Conservation (phyloP, 2,329 filamentous ascomycete genomes). For the Ramularia endophylla region DNA sequence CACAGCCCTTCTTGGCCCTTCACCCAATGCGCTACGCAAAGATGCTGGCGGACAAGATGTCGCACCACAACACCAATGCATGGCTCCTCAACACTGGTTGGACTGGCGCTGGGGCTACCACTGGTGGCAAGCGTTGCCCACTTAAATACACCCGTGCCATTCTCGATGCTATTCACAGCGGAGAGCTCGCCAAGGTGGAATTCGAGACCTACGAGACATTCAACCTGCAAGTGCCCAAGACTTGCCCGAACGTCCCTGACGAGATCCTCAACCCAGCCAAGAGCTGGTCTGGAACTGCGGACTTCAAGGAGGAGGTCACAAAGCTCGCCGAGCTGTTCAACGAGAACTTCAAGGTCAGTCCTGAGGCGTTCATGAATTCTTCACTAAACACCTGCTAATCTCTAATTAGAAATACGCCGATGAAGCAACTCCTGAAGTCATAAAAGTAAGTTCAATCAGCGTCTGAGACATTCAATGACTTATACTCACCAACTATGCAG, state of each 20-base stretch:
- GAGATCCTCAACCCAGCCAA: slow-evolving; percentile 94
- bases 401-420: no score
- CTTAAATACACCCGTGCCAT: slow-evolving; percentile 99
- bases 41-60: slow-evolving; percentile 98
- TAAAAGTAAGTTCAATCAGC: no score
- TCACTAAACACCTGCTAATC: no score
- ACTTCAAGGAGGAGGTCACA: slow-evolving; percentile 79
- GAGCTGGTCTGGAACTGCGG: slow-evolving; percentile 78
- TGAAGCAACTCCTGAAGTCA: no score
- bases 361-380: no score
- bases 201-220: slow-evolving; percentile 96
- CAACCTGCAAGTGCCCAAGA: slow-evolving; percentile 93
- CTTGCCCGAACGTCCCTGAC: slow-evolving; percentile 78
- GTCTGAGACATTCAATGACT: no score
- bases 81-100: slow-evolving; percentile 99
- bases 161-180: slow-evolving; percentile 95
- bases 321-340: slow-evolving; percentile 88
- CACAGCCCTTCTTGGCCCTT: slow-evolving; percentile 95
- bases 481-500: no score
- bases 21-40: slow-evolving; percentile 99
- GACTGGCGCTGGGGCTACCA: slow-evolving; percentile 86
- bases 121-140: slow-evolving; percentile 89
- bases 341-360: no score
- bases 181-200: slow-evolving; percentile 85
- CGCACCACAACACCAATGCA: slow-evolving; percentile 88